Conservation (phyloP, 2,329 filamentous ascomycete species). For the Nemania sp. region DNA sequence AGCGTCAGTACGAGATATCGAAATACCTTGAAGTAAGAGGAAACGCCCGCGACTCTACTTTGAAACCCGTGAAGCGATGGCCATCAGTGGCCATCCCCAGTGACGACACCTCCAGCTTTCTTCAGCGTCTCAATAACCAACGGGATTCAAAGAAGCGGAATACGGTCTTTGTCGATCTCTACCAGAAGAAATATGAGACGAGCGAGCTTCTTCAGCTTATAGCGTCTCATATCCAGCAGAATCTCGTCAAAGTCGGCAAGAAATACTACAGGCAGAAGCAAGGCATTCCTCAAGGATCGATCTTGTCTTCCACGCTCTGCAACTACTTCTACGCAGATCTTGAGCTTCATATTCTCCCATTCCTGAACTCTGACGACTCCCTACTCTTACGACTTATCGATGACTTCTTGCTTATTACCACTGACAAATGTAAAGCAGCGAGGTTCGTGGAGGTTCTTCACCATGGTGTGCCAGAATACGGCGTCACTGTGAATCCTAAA, state of each 20-base stretch:
- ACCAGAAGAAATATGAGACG: constrained; percentile 59
- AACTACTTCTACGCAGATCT: constrained; percentile 95
- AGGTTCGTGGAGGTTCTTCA: constrained; percentile 82
- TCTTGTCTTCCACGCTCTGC: constrained; percentile 84
- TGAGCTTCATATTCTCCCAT: constrained; percentile 69
- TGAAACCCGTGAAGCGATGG: constrained; percentile 54
- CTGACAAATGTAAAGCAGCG: constrained; percentile 65
- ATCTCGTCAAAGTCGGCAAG: constrained; percentile 86
- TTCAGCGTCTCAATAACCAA: constrained; percentile 47
- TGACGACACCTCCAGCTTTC: constrained; percentile 48
- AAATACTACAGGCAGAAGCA: constrained; percentile 83
- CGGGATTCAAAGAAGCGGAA: constrained; percentile 56
- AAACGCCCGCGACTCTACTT: constrained; percentile 28
- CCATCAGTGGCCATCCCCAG: constrained; percentile 53
- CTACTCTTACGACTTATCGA: constrained; percentile 84
- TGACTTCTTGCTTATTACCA: constrained; percentile 88
- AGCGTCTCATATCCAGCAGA: constrained; percentile 77
- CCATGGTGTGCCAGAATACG: constrained; percentile 74
- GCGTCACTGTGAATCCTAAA: constrained; percentile 71
- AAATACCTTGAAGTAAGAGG: constrained; percentile 71
- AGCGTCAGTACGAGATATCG: constrained; percentile 68
- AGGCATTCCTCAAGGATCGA: constrained; percentile 91
- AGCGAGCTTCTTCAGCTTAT: constrained; percentile 70
- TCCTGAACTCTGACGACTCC: constrained; percentile 61
- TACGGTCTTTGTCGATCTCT: constrained; percentile 76